A percentile compares a stretch with the other conserved stretches of the same genome.
These are phyloP conservation scores for Penicillium aurantiogriseum DNA, from an alignment of 2,329 filamentous ascomycete genomes.

Conservation along the genomic window DNA sequence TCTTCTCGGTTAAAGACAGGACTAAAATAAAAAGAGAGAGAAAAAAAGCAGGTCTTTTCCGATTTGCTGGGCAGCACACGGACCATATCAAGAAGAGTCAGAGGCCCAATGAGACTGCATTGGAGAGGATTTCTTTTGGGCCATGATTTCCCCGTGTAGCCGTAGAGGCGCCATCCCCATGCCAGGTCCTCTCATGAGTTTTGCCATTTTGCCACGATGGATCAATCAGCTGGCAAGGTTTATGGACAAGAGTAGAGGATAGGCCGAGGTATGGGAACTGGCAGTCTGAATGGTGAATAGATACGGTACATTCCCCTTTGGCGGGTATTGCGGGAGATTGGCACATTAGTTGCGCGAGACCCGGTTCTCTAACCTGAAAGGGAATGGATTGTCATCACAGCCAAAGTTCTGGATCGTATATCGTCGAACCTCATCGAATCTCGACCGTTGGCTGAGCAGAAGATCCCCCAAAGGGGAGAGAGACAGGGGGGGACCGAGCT, in stretches of 20 bases:
- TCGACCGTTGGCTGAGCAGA: background rate
- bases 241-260: background rate
- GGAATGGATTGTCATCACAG: background rate
- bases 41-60: background rate
- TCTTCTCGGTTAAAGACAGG: background rate
- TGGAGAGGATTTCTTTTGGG: background rate
- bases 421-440: background rate
- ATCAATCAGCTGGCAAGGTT: slow-evolving; percentile 19
- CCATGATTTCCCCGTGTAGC: slow-evolving; percentile 12
- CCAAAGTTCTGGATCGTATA: slow-evolving; percentile 4
- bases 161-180: slow-evolving; percentile 7
- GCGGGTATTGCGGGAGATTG: slow-evolving; percentile 2
- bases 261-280: slow-evolving; percentile 1
- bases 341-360: background rate
- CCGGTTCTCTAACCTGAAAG: background rate
- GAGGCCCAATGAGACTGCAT: slow-evolving; percentile 5
- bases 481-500: slow-evolving; percentile 3
- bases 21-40: background rate
- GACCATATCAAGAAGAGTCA: slow-evolving; percentile 16
- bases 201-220: slow-evolving; percentile 16
- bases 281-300: background rate
- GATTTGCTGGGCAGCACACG: slow-evolving; percentile 12
- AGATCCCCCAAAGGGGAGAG: background rate
- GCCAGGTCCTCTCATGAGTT: slow-evolving; percentile 5
- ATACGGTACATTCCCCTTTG: background rate